Evolutionary conservation across 1,284 basidiomycete species (phyloP), one percentile per base, ranked within the genome.

Genomic region (Moesziomyces aphidis): DNA sequence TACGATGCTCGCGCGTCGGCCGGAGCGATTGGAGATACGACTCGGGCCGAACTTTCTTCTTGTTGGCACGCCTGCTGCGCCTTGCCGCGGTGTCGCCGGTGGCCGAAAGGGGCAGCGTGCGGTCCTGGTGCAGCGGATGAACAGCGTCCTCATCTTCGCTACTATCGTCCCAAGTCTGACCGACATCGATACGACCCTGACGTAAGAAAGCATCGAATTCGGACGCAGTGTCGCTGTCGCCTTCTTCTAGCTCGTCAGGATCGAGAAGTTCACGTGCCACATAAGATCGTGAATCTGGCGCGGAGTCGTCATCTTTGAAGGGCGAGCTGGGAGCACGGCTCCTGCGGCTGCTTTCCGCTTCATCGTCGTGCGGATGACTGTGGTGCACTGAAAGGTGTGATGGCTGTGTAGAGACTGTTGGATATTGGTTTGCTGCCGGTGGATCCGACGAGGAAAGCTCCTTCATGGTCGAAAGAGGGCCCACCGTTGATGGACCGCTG

Each of bases 121-220:
- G 67, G 31, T 67, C 59, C 10, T 59, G 44, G 11, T 63, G 61
- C n/a, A 52, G 28, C 15, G 49, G 26, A 26, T 61, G 45, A 19
- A 8, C 43, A 7, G 48, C 31, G 23, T 51, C 73, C 6, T 77
- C 75, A 42, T 77, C 75, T 13, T 77, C 75, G 55, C 72, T 73
- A 57, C 72, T 75, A 7, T 77, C 75, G 46, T 77, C 75, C 75
- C 75, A 77, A 9, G 73, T 56, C 28, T 66, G 52, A 0, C 67
- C 66, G 47, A 77, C 73, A 9, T 75, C 57, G 31, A 75, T 75
- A 19, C 65, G 67, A 7, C 72, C 69, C 34, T 72, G 61, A 21
- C 61, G 72, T 54, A 72, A 36, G 47, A 65, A 64, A 2, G 61
- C 55, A 21, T 75, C 61, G 19, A 58, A 68, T 7, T 73, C 71